Evolutionary conservation across 495 filamentous ascomycete species (phyloP).

Genomic region (Annulohypoxylon maeteangense): DNA sequence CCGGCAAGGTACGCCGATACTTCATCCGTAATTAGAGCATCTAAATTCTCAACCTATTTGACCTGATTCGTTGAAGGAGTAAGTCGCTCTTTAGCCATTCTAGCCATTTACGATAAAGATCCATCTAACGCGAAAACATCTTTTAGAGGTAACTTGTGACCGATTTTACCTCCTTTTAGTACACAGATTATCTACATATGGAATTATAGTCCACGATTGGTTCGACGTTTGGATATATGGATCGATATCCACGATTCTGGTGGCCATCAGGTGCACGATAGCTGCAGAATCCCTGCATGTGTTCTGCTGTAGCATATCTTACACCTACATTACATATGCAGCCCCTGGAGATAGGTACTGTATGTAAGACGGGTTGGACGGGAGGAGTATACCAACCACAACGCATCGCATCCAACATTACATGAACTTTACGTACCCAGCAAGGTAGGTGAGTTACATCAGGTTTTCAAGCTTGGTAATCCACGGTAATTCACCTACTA

Average conservation of each 20-base stretch:
- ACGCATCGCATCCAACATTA: neutral
- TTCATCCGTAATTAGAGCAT: slow-evolving; percentile 6
- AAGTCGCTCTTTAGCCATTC: neutral
- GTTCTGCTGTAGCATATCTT: slow-evolving; percentile 1
- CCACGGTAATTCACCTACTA: neutral
- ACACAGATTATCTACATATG: neutral
- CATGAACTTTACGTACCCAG: neutral
- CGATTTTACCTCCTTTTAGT: neutral
- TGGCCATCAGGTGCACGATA: neutral
- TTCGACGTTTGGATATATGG: neutral
- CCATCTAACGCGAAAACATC: neutral
- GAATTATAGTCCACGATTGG: neutral
- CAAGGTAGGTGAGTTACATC: slow-evolving; percentile 3
- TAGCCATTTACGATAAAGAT: slow-evolving; percentile 10
- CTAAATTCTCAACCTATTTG: neutral
- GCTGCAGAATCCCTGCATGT: slow-evolving; percentile 9
- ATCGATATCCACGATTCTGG: neutral
- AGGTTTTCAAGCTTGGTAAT: neutral
- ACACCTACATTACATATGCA: neutral
- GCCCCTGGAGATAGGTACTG: neutral
- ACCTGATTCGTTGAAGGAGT: slow-evolving; percentile 7
- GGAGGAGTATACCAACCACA: neutral
- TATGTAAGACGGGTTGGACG: slow-evolving; percentile 11
- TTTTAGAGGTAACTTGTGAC: neutral
- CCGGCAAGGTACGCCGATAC: slow-evolving; percentile 20